Percentiles rank a stretch among this genome's conserved stretches.
Conservation (phyloP, 805 yeast genomes). For the Ogataea philodendri region DNA sequence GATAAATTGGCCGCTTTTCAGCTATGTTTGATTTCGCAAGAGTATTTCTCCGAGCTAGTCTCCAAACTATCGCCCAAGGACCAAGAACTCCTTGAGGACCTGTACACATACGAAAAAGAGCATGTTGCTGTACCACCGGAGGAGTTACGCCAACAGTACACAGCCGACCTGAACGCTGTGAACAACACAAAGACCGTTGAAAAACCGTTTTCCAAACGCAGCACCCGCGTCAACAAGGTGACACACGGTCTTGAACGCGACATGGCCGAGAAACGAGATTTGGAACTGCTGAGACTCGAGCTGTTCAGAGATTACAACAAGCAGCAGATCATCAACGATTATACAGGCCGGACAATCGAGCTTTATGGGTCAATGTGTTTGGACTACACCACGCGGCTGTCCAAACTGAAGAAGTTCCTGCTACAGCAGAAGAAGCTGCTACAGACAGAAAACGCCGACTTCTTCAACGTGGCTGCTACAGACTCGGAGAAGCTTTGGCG, state of each 20-base stretch:
- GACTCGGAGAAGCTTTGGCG: constrained; percentile 33
- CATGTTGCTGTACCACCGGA: constrained; percentile 8
- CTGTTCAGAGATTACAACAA: constrained; percentile 26
- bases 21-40: constrained; percentile 11
- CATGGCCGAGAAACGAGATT: constrained; percentile 35
- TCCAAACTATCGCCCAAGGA: neutral
- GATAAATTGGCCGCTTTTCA: constrained; percentile 19
- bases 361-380: constrained; percentile 28
- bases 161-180: constrained; percentile 14
- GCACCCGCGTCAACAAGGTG: constrained; percentile 7
- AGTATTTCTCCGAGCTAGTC: constrained; percentile 1
- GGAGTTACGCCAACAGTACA: constrained; percentile 8
- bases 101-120: constrained; percentile 2
- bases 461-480: constrained; percentile 31
- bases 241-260: constrained; percentile 30
- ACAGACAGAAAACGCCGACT: constrained; percentile 26
- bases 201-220: constrained; percentile 14
- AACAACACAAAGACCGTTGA: constrained; percentile 9
- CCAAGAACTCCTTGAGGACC: constrained; percentile 4
- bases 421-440: constrained; percentile 30
- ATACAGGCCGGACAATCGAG: constrained; percentile 27
- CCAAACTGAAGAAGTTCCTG: constrained; percentile 34
- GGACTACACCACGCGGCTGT: constrained; percentile 30
- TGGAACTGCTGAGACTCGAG: constrained; percentile 30
- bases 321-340: constrained; percentile 26